Base-by-base conservation (phyloP, 1,284 basidiomycete genomes). In the Takashimella koratensis region DNA sequence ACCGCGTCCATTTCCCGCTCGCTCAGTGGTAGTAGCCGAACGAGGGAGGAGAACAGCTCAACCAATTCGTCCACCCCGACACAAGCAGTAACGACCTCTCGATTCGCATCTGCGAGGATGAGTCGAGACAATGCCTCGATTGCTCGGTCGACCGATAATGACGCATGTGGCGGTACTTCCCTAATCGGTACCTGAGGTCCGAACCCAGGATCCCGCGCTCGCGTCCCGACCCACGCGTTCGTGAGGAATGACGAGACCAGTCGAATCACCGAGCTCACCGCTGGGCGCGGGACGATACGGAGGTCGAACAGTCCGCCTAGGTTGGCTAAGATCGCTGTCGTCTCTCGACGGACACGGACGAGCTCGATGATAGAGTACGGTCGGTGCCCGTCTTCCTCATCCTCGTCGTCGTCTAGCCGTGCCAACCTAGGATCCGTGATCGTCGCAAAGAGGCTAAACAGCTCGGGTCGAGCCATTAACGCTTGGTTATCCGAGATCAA, bases 51-150 rank as follows among this genome's bases (percentile, higher is more conserved):
- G 64, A 92, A 85, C 21, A 92, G 73, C 44, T 71, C 70, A 76
- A 85, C 83, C 27, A 90, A 73, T 65, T 82, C 82, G 1, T 75
- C 60, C 23, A 80, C 73, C 0, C 87, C 80, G 3, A 95, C 78
- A 11, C 80, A 76, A 39, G 78, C 74, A 16, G 85, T 79, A 40
- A 97, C 78, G 27, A 86, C 77, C 57, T 86, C 83, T 20, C 95
- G 86, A 68, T 93, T 96, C 40, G 79, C 76, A 73, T 98, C 94
- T 5, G 80, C 78, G 48, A 88, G 84, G 23, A 84, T 82, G 51
- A 96, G 76, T 43, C 85, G 82, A 12, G 87, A 86, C 63, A 95
- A 87, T 1, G 86, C 85, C 60, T 96, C 90, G 49, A 97, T 78
- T 6, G 92, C 90, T 30, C 66, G 62, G 56, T 65, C 62, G 51